Base-by-base conservation (phyloP, 148 eudicot species). In the Rhododendron vialii region DNA sequence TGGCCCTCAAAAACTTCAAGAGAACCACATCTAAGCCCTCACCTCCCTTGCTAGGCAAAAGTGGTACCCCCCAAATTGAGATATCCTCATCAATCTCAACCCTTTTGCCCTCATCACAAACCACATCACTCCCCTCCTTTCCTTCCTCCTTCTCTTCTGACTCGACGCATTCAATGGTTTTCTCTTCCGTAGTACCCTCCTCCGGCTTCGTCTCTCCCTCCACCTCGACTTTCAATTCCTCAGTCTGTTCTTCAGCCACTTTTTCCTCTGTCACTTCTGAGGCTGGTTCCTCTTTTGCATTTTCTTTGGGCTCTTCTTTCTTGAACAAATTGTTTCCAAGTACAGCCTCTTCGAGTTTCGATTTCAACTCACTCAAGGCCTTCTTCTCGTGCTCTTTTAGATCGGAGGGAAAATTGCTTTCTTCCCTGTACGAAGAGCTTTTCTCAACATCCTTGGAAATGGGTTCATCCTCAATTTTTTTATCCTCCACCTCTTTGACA, bases 1-100 rank as follows among this genome's bases (percentile, higher is more conserved):
- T 89, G 7, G 95, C 98, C 59, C 92, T 90, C 73, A 93, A 80
- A 81, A 94, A 94, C 87, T 94, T 94, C 78, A 92, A n/a, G 6
- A 94, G 85, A 35, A 94, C 38, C 3, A 91, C 90, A 85, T 94
- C 91, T 6, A 91, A 89, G 1, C 91, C 82, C 17, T 92, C 89
- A 48, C 90, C 87, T 9, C 88, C 88, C 73, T 89, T 88, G 78
- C 89, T 89, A 9, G 94, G 90, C 86, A 92, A 83, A 36, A 94
- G 87, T 3, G 95, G 94, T 3, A 94, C 92, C 7, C 93, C 95
- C 94, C 94, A 93, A 43, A 94, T 80, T 1, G 92, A 84, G 22
- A 92, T 76, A 1, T 88, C 86, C 50, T 81, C 85, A 81, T 69
- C 85, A 71, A 84, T 18, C 74, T 50, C 80, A 51, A 48, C 85